Evolutionary conservation across 768 basidiomycete species (phyloP).

Genomic region (Lactarius psammicola): DNA sequence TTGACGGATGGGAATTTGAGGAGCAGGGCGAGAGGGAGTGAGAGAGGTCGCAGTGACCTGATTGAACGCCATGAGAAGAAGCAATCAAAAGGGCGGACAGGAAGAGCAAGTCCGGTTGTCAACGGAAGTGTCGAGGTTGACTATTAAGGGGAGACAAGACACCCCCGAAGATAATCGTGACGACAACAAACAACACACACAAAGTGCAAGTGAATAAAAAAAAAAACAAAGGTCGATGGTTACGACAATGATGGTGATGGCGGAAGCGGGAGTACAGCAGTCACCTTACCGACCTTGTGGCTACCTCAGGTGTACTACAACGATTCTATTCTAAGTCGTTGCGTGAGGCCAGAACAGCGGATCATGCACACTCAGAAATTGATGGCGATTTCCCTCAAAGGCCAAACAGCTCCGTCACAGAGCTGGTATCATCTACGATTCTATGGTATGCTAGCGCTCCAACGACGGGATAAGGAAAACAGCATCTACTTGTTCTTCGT

Average conservation of each 20-base stretch:
- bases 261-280: background rate
- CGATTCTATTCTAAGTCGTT: no score
- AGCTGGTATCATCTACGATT: no score
- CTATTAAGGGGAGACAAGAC: slow-evolving; percentile 1
- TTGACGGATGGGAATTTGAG: slow-evolving; percentile 61
- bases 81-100: background rate
- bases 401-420: no score
- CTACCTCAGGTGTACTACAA: no score
- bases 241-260: background rate
- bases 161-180: background rate
- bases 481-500: slow-evolving; percentile 44
- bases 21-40: slow-evolving; percentile 77
- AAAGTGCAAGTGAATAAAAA: no score
- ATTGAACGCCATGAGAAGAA: slow-evolving; percentile 46
- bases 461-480: background rate
- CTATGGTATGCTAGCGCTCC: background rate
- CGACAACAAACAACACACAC: background rate
- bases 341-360: no score
- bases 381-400: no score
- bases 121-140: slow-evolving; percentile 1
- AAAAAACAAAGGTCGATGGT: no score
- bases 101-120: background rate
- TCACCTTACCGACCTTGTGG: no score
- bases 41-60: slow-evolving; percentile 55
- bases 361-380: no score